These are phyloP conservation scores for Misopates orontium DNA, from an alignment of 257 asterid species.

Conservation along the genomic window DNA sequence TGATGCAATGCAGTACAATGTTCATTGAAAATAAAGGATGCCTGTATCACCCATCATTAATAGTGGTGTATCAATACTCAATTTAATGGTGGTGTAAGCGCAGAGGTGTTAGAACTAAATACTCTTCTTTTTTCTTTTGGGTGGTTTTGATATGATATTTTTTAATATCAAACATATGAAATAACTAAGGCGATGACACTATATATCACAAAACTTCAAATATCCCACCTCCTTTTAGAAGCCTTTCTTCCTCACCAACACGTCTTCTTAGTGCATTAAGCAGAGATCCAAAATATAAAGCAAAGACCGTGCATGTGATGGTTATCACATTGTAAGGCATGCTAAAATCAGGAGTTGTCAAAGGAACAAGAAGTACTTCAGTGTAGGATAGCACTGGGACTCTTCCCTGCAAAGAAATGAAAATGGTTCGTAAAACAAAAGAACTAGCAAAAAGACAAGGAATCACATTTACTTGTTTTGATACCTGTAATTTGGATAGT, in stretches of 20 bases:
- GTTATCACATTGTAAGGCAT: slow-evolving; percentile 99
- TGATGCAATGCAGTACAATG: not conserved
- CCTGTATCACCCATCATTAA: not conserved
- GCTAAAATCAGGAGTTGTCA: slow-evolving; percentile 99
- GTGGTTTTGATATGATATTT: not conserved
- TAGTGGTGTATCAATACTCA: not conserved
- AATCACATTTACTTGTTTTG: slow-evolving; percentile 4
- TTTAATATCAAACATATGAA: not conserved
- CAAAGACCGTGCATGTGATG: slow-evolving; percentile 94
- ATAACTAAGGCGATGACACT: slow-evolving; percentile 1
- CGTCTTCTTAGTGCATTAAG: slow-evolving; percentile 89
- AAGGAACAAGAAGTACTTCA: slow-evolving; percentile 91
- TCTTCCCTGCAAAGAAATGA: slow-evolving; percentile 46
- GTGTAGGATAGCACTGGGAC: slow-evolving; percentile 71
- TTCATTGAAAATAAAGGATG: not conserved
- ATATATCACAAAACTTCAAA: slow-evolving; percentile 3
- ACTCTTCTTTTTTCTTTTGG: not conserved
- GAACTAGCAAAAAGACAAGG: slow-evolving; percentile 8
- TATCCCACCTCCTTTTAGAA: slow-evolving; percentile 57
- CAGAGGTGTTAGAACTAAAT: not conserved
- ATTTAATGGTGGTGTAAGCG: not conserved
- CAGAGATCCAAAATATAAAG: slow-evolving; percentile 90
- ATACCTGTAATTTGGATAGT: slow-evolving; percentile 74
- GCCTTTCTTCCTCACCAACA: slow-evolving; percentile 78
- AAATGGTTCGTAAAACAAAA: slow-evolving; percentile 25